phyloP scores from a whole-genome alignment of 208 protist species.

The Acanthamoeba healyi region DNA sequence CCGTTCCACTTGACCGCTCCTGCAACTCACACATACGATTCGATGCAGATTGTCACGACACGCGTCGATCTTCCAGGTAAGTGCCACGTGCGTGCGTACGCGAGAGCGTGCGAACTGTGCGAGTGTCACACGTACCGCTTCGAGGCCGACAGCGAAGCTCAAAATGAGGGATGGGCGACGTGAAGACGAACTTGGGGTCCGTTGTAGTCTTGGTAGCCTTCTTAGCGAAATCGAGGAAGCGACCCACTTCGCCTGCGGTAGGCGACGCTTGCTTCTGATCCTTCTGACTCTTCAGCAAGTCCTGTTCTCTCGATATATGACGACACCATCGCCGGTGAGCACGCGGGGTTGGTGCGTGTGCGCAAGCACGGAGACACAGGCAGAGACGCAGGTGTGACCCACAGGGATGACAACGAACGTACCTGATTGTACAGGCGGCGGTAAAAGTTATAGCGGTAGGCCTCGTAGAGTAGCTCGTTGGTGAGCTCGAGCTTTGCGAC shows the following conservation, averaged over 20 bases:
- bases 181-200: not conserved
- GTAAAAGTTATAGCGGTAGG: conserved; percentile 54
- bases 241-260: no score
- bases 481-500: not conserved
- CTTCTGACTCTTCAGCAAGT: no score
- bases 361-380: not conserved
- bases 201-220: not conserved
- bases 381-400: not conserved
- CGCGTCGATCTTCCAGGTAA: not conserved
- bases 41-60: not conserved
- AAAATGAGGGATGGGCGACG: not conserved
- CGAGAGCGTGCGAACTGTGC: not conserved
- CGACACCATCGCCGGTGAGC: no score
- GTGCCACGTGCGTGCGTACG: not conserved
- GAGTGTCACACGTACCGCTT: not conserved
- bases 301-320: no score
- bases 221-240: no score
- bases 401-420: not conserved
- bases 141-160: not conserved
- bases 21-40: not conserved
- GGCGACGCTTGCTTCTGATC: no score
- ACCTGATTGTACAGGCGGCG: conserved; percentile 44
- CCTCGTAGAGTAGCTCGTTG: not conserved
- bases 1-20: not conserved
- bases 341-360: not conserved